These are phyloP conservation scores for Diaporthe ampelina DNA, from an alignment of 2,329 filamentous ascomycete species.

Conservation along the genomic window DNA sequence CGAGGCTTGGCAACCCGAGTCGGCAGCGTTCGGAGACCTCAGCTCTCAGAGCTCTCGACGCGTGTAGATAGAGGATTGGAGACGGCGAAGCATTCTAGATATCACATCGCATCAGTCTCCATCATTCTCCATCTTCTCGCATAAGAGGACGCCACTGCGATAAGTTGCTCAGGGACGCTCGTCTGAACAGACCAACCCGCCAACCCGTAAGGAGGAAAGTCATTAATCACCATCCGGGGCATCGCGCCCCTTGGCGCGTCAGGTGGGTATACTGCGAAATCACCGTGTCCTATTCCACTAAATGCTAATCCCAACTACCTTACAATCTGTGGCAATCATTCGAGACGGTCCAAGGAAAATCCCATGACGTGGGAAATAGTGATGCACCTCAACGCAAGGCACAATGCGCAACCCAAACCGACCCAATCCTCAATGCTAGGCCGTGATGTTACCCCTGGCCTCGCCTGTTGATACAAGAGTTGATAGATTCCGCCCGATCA, in stretches of 20 bases:
- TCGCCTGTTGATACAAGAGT: constrained; percentile 36
- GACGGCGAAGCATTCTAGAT: not conserved
- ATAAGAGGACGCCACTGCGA: not conserved
- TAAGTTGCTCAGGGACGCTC: not conserved
- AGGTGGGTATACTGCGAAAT: not conserved
- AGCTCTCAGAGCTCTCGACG: not conserved
- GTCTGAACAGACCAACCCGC: not conserved
- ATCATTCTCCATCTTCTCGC: not conserved
- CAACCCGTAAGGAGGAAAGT: constrained; percentile 6
- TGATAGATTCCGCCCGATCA: not conserved
- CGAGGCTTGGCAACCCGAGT: constrained; percentile 13
- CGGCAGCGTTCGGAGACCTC: not conserved
- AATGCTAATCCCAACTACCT: constrained; percentile 36
- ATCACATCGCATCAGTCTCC: not conserved
- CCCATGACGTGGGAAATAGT: constrained; percentile 32
- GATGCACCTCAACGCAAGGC: constrained; percentile 5
- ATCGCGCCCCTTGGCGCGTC: not conserved
- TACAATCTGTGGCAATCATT: constrained; percentile 41
- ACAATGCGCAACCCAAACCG: constrained; percentile 24
- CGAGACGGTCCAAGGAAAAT: constrained; percentile 34
- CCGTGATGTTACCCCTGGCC: not conserved
- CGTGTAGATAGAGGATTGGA: not conserved
- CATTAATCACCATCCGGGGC: not conserved
- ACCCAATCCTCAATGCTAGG: not conserved
- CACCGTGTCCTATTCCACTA: constrained; percentile 18